Conservation (phyloP, 805 yeast genomes). For the Brettanomyces bruxellensis region DNA sequence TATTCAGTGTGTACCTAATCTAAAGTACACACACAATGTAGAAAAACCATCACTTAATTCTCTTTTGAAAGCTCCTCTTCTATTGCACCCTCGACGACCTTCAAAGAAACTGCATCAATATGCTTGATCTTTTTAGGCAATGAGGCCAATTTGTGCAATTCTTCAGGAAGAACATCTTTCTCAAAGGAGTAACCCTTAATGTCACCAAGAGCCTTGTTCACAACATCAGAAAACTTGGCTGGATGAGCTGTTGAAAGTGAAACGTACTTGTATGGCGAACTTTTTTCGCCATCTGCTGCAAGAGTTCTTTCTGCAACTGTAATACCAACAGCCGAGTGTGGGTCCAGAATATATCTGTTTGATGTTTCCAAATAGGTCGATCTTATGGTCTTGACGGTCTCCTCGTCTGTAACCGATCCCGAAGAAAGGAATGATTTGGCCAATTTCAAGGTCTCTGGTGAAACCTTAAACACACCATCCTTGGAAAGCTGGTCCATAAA, state of each 20-base stretch:
- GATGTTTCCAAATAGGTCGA: slow-evolving; percentile 48
- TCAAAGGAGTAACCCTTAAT: slow-evolving; percentile 78
- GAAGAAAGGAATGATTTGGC: slow-evolving; percentile 69
- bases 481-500: slow-evolving; percentile 79
- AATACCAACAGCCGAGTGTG: slow-evolving; percentile 95
- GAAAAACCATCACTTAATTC: not conserved
- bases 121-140: slow-evolving; percentile 68
- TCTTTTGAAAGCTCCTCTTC: slow-evolving; percentile 50
- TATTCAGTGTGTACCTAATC: too few species aligned
- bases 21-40: too few species aligned
- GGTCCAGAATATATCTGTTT: slow-evolving; percentile 78
- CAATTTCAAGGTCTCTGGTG: slow-evolving; percentile 49
- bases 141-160: slow-evolving; percentile 60
- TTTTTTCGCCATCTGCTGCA: slow-evolving; percentile 23
- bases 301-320: slow-evolving; percentile 62
- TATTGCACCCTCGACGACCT: slow-evolving; percentile 66
- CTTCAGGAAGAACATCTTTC: slow-evolving; percentile 80
- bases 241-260: slow-evolving; percentile 98
- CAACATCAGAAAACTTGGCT: slow-evolving; percentile 96
- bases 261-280: slow-evolving; percentile 39
- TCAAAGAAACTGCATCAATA: slow-evolving; percentile 64
- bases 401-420: slow-evolving; percentile 68
- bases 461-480: slow-evolving; percentile 68
- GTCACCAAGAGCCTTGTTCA: slow-evolving; percentile 62
- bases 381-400: slow-evolving; percentile 75